These are phyloP conservation scores for Przewalskia tangutica DNA, from an alignment of 257 asterid species.

Conservation along the genomic window DNA sequence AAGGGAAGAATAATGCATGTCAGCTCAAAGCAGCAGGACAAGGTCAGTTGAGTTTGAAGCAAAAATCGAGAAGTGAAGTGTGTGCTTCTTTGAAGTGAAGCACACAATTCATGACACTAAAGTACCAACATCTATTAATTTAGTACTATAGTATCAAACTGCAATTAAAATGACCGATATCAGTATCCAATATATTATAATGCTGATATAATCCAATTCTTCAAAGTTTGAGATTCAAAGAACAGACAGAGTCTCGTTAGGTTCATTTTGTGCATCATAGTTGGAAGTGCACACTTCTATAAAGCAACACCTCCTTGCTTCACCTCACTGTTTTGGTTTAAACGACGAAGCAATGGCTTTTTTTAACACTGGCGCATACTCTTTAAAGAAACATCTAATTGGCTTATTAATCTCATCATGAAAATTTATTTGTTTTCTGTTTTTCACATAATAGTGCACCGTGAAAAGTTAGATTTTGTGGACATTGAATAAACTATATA, in stretches of 20 bases:
- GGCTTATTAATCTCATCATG: background rate
- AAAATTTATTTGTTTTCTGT: background rate
- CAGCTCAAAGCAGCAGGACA: background rate
- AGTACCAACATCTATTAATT: background rate
- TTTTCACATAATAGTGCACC: background rate
- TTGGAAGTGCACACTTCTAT: background rate
- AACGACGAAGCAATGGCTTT: background rate
- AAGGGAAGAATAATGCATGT: background rate
- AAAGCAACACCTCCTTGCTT: background rate
- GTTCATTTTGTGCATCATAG: background rate
- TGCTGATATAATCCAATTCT: background rate
- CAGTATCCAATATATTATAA: background rate
- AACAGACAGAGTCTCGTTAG: background rate
- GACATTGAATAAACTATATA: background rate
- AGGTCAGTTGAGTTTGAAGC: background rate
- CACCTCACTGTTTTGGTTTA: background rate
- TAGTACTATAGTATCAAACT: background rate
- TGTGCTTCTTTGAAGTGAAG: background rate
- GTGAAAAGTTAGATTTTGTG: background rate
- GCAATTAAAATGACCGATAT: background rate
- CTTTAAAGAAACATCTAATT: background rate
- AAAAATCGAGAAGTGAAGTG: background rate
- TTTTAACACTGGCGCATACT: background rate
- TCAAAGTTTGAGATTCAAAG: background rate
- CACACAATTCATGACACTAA: background rate